These are phyloP conservation scores for Cryptococcus jaspeensis DNA, from an alignment of 1,284 basidiomycete species.

Conservation along the genomic window DNA sequence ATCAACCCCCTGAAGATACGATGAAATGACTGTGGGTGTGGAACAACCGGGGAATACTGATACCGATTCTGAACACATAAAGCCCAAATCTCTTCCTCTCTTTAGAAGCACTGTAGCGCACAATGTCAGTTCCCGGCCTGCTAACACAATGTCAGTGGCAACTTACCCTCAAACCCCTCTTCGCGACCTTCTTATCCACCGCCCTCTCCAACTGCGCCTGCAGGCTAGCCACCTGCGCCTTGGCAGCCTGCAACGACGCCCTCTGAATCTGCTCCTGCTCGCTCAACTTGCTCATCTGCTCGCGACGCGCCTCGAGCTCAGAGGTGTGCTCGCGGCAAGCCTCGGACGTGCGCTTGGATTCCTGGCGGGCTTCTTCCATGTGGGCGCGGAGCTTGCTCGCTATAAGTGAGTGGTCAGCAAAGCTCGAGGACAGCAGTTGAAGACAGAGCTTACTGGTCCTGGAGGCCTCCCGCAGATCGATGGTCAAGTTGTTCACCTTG, in stretches of 20 bases:
- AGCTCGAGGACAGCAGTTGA: neutral
- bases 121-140: neutral
- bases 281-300: constrained; percentile 20
- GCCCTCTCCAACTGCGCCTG: constrained; percentile 42
- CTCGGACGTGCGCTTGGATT: constrained; percentile 28
- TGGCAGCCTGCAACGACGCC: constrained; percentile 35
- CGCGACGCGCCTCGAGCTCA: constrained; percentile 34
- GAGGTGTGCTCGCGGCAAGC: constrained; percentile 34
- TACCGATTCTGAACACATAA: too few species aligned
- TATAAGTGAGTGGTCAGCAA: constrained; percentile 4
- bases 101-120: neutral
- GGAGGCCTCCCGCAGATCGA: constrained; percentile 29
- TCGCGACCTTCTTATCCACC: constrained; percentile 43
- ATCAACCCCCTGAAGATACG: too few species aligned
- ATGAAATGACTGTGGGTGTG: too few species aligned
- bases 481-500: constrained; percentile 23
- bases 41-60: too few species aligned
- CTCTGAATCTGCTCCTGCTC: constrained; percentile 19
- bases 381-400: constrained; percentile 43
- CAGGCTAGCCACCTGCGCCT: constrained; percentile 35
- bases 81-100: too few species aligned
- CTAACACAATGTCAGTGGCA: neutral
- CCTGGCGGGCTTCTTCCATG: constrained; percentile 37
- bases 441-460: constrained; percentile 23
- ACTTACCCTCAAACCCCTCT: constrained; percentile 46